These are phyloP conservation scores for Tardiomyces depauwii DNA, from an alignment of 1,139 yeast genomes.

Conservation along the genomic window DNA sequence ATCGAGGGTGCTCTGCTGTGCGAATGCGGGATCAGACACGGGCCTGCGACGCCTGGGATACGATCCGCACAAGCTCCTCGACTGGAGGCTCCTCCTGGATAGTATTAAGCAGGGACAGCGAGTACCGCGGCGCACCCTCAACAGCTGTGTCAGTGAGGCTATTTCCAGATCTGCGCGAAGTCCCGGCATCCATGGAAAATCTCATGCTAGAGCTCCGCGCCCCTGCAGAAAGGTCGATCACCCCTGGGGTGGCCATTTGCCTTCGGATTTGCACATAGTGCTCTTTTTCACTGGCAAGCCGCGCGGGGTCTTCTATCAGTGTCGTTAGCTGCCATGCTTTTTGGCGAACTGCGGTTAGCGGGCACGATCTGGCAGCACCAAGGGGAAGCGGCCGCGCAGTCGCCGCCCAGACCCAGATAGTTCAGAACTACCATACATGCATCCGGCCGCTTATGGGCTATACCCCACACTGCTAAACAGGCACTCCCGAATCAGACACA, in stretches of 20 bases:
- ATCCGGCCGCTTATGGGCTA: no score
- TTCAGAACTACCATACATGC: no score
- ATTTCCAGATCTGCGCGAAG: background rate
- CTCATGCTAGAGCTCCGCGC: background rate
- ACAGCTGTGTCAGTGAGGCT: background rate
- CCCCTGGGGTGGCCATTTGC: background rate
- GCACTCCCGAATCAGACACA: no score
- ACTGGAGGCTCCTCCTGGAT: background rate
- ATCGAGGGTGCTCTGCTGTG: no score
- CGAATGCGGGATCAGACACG: no score
- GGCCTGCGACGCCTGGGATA: background rate
- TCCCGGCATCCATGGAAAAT: background rate
- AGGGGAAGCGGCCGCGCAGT: no score
- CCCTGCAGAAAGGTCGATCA: background rate
- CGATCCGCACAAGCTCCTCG: background rate
- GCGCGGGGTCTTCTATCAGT: background rate
- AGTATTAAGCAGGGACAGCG: background rate
- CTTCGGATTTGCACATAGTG: background rate
- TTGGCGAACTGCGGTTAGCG: background rate
- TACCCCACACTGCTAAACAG: no score
- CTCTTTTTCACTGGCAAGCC: background rate
- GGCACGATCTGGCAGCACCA: no score
- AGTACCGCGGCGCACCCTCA: background rate
- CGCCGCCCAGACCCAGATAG: no score
- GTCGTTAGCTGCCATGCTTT: background rate